Evolutionary conservation across 495 filamentous ascomycete genomes (phyloP).

Genomic region (Annulohypoxylon nitens): DNA sequence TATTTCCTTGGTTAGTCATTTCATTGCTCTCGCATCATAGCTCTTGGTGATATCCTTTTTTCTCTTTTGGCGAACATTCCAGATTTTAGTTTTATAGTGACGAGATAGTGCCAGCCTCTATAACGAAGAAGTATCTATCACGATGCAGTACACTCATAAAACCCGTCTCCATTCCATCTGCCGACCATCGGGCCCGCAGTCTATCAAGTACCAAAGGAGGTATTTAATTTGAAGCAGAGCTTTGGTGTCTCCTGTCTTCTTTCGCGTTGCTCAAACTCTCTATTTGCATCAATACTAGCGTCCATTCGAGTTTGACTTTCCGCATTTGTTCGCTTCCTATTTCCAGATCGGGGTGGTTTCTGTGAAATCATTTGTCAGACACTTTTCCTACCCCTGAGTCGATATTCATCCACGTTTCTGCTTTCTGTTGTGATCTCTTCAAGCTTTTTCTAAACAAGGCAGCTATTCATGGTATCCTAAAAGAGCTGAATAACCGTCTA

Average conservation of each 20-base stretch:
- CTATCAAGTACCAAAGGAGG: background rate
- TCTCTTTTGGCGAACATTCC: background rate
- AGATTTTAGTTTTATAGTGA: background rate
- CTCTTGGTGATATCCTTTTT: constrained; percentile 8
- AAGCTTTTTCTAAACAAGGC: constrained; percentile 8
- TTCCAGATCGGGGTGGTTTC: constrained; percentile 46
- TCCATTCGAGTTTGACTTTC: constrained; percentile 37
- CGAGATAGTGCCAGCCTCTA: background rate
- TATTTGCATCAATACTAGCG: constrained; percentile 41
- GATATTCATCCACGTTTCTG: constrained; percentile 17
- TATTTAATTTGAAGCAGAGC: constrained; percentile 42
- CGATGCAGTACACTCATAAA: constrained; percentile 6
- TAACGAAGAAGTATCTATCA: background rate
- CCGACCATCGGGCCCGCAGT: constrained; percentile 26
- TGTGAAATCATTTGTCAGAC: constrained; percentile 44
- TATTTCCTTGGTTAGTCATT: constrained; percentile 26
- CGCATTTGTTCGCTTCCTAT: constrained; percentile 51
- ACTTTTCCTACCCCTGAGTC: constrained; percentile 27
- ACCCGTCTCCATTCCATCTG: constrained; percentile 29
- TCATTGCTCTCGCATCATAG: background rate
- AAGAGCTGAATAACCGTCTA: constrained; percentile 9
- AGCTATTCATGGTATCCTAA: background rate
- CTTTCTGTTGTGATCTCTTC: constrained; percentile 33
- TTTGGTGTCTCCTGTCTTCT: constrained; percentile 16
- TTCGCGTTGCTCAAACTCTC: constrained; percentile 42